A percentile compares a stretch with the other conserved stretches of the same genome.
Evolutionary conservation across 345 rosid species (phyloP).

Genomic region (Salix brachista): DNA sequence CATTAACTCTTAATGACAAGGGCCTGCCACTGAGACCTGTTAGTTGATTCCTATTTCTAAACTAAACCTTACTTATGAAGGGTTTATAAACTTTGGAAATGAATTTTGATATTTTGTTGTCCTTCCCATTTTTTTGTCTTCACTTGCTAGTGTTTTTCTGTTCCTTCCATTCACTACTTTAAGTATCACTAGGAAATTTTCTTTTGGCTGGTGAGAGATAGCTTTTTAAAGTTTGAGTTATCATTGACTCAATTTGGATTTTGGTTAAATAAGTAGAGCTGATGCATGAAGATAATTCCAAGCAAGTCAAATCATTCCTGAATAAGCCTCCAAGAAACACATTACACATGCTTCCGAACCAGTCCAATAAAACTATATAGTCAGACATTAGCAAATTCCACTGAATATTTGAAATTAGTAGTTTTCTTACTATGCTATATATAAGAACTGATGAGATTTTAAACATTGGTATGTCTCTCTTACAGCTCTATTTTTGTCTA

Average conservation of each 20-base stretch:
- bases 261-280: neutral
- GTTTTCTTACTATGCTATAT: neutral
- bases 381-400: neutral
- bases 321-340: neutral
- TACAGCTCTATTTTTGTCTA: neutral
- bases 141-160: neutral
- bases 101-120: neutral
- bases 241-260: neutral
- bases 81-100: neutral
- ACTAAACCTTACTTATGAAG: neutral
- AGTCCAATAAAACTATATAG: neutral
- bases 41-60: conserved; percentile 29
- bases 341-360: neutral
- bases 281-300: neutral
- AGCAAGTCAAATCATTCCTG: neutral
- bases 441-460: neutral
- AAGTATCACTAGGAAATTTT: neutral
- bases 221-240: neutral
- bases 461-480: neutral
- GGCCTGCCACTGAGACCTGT: conserved; percentile 97
- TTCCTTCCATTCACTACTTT: neutral
- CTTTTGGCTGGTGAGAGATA: neutral
- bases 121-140: neutral
- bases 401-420: neutral
- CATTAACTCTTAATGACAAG: conserved; percentile 66